Base-by-base conservation (phyloP, 768 basidiomycete genomes). In the Russula vinacea region DNA sequence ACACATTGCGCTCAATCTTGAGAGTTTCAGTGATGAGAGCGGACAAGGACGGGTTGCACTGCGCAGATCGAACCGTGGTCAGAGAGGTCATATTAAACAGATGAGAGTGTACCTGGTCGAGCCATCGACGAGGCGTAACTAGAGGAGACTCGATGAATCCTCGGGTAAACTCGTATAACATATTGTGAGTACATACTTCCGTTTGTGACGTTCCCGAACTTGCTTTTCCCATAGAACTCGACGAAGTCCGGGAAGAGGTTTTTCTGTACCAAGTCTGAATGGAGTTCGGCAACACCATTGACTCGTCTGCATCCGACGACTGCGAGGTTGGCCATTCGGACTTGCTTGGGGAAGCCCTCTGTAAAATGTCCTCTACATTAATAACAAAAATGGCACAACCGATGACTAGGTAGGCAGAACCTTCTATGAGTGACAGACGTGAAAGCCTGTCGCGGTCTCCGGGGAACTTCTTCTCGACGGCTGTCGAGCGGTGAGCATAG, bases 211-310 rank as follows among this genome's bases (percentile, higher is more conserved):
- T 96, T 94, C 29, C 83, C 82, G 71, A 90, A 93, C 86, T 90
- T 94, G 87, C 89, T 89, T 65, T 84, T 73, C 3, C 96, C 96
- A 71, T 87, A 90, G 74, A 90, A 92, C 37, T 97, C 94, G 53
- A 97, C 95, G 72, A 96, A 96, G 77, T 97, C 94, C 72, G 89
- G 91, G 70, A 90, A 73, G 69, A 92, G 90, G 8, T 89, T 92
- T 24, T 87, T 86, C 74, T 80, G 82, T 58, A 98, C 90, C 50
- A 98, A 84, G 59, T 93, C 88, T 64, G 88, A 90, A 79, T 98
- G 97, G 32, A 98, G 80, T 84, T 94, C 96, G 11, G 97, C 96
- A 16, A 98, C 97, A 71, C 97, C 96, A 70, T 99, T 99, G 71
- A 94, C 90, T 73, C 87, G 90, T 69, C 87, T 84, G 71, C 88